phyloP scores from a whole-genome alignment of 306 rosid species.

The Casuarina equisetifolia region DNA sequence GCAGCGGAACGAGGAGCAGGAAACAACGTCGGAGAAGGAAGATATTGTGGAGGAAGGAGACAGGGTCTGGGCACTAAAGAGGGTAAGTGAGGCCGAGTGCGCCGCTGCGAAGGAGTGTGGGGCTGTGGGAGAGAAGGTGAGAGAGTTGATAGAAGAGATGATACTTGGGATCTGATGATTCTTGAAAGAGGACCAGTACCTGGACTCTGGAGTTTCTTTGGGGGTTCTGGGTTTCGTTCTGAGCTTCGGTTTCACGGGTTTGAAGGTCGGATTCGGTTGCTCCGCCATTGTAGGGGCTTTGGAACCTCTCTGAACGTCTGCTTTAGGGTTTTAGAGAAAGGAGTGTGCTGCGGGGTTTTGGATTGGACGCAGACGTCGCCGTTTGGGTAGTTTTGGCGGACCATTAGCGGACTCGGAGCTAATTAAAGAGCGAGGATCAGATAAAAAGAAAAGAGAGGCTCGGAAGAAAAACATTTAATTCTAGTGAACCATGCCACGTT shows the following conservation, averaged over 20 bases:
- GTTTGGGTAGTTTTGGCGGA: background rate
- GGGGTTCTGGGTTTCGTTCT: slow-evolving; percentile 65
- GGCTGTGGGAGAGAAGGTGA: slow-evolving; percentile 60
- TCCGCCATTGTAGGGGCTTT: background rate
- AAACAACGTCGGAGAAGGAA: slow-evolving; percentile 64
- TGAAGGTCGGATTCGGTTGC: slow-evolving; percentile 26
- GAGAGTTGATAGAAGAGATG: slow-evolving; percentile 55
- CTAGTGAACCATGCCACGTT: too few species aligned
- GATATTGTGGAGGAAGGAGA: slow-evolving; percentile 51
- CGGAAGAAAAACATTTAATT: too few species aligned
- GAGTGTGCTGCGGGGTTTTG: background rate
- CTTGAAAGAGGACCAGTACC: slow-evolving; percentile 88
- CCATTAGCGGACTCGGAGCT: too few species aligned
- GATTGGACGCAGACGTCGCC: background rate
- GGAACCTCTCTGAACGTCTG: background rate
- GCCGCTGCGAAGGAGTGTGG: slow-evolving; percentile 65
- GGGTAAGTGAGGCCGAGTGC: slow-evolving; percentile 61
- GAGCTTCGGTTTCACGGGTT: slow-evolving; percentile 61
- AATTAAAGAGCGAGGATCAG: too few species aligned
- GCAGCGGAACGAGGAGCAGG: slow-evolving; percentile 69
- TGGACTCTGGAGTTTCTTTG: slow-evolving; percentile 64
- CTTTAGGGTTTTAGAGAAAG: background rate
- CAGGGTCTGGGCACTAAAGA: slow-evolving; percentile 51
- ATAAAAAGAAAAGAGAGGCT: too few species aligned
- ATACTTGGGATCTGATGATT: slow-evolving; percentile 56